A percentile compares a stretch with the other conserved stretches of the same genome.
These are phyloP conservation scores for Wallacemonas rigidus DNA, from an alignment of 208 protist genomes.

Conservation along the genomic window DNA sequence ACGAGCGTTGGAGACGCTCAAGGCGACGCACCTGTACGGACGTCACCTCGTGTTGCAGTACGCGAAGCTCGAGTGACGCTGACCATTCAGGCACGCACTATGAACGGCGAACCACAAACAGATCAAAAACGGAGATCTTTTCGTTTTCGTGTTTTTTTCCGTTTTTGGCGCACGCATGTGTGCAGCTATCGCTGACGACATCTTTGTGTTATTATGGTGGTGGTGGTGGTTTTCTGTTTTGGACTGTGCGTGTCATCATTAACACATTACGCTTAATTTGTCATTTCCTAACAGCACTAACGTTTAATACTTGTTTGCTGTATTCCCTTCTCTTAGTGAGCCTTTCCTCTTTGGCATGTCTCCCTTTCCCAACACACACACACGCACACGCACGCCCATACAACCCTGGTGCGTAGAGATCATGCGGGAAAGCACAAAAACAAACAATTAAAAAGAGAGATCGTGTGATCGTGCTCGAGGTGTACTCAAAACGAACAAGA, in stretches of 20 bases:
- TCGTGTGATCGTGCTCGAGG: background rate
- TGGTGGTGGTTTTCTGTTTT: background rate
- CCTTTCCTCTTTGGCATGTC: background rate
- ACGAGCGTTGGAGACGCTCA: slow-evolving; percentile 91
- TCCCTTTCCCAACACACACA: background rate
- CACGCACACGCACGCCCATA: too few relatives aligned
- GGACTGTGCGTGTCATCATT: slow-evolving; percentile 13
- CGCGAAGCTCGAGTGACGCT: slow-evolving; percentile 85
- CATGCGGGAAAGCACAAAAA: background rate
- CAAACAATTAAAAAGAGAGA: background rate
- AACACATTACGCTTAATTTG: slow-evolving; percentile 1
- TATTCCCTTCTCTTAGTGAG: background rate
- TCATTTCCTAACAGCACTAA: background rate
- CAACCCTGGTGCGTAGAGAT: too few relatives aligned
- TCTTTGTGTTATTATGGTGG: background rate
- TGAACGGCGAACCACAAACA: too few relatives aligned
- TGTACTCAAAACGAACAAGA: background rate
- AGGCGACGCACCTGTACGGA: slow-evolving; percentile 97
- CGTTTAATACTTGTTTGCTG: too few relatives aligned
- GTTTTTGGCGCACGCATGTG: too few relatives aligned
- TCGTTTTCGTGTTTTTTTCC: too few relatives aligned
- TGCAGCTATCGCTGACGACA: too few relatives aligned
- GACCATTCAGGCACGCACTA: too few relatives aligned
- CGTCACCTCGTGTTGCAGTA: slow-evolving; percentile 97
- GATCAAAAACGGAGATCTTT: too few relatives aligned